phyloP scores from a whole-genome alignment of 306 rosid species.

The Malus fusca region DNA sequence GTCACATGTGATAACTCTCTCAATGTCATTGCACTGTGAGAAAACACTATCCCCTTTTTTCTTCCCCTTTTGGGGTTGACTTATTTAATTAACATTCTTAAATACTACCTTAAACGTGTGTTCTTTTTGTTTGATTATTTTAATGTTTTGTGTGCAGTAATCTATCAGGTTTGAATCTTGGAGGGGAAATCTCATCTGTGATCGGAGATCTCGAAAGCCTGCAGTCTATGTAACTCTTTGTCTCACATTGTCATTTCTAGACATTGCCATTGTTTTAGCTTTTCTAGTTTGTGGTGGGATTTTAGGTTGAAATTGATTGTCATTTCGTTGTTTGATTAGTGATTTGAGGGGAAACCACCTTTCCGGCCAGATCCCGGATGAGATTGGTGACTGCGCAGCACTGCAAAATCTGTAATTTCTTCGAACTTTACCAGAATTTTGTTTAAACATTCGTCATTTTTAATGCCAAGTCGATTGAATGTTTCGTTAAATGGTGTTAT shows the following conservation, averaged over 20 bases:
- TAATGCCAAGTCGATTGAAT: background rate
- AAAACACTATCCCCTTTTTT: background rate
- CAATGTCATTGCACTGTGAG: conserved; percentile 86
- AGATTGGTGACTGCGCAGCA: conserved; percentile 92
- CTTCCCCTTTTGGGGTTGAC: background rate
- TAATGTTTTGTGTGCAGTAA: conserved; percentile 45
- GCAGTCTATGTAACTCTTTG: conserved; percentile 45
- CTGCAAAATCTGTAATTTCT: conserved; percentile 55
- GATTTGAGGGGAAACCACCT: conserved; percentile 68
- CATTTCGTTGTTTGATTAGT: conserved; percentile 34
- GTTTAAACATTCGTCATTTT: background rate
- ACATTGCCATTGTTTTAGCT: background rate
- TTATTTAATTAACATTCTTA: background rate
- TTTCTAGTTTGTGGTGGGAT: background rate
- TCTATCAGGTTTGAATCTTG: conserved; percentile 79
- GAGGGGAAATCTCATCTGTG: conserved; percentile 88
- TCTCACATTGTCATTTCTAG: background rate
- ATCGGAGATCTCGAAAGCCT: conserved; percentile 71
- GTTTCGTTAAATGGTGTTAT: background rate
- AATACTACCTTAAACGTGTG: background rate
- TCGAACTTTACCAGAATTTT: background rate
- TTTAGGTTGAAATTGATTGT: background rate
- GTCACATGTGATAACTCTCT: conserved; percentile 82
- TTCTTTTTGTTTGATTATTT: background rate
- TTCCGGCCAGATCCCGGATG: conserved; percentile 99